Evolutionary conservation across 495 filamentous ascomycete species (phyloP).

Genomic region (Apiosordaria backusii): DNA sequence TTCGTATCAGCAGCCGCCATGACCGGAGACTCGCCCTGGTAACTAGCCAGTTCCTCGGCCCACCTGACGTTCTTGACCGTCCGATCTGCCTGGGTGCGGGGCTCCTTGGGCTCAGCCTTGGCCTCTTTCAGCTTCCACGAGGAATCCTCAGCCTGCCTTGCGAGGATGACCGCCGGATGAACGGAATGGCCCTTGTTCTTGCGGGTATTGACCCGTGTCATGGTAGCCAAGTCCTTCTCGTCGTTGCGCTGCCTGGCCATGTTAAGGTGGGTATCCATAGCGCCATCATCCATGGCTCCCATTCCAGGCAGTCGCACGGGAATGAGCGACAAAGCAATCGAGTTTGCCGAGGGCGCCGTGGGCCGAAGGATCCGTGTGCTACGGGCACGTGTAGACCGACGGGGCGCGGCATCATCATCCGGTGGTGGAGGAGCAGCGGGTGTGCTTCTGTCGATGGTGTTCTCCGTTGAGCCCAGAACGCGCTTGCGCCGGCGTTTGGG

Average conservation of each 20-base stretch:
- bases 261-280: conserved; percentile 16
- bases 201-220: conserved; percentile 51
- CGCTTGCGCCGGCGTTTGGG: conserved; percentile 33
- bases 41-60: conserved; percentile 31
- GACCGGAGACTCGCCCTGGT: conserved; percentile 20
- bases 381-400: conserved; percentile 31
- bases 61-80: conserved; percentile 29
- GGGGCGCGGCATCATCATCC: conserved; percentile 19
- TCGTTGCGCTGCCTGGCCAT: conserved; percentile 36
- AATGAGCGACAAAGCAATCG: conserved; percentile 31
- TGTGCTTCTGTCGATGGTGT: not conserved
- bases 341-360: conserved; percentile 32
- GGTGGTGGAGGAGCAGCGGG: not conserved
- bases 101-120: conserved; percentile 30
- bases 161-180: conserved; percentile 30
- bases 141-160: conserved; percentile 26
- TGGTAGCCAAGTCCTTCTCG: conserved; percentile 48
- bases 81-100: conserved; percentile 9
- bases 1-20: not conserved
- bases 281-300: conserved; percentile 24
- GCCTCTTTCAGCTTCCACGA: conserved; percentile 30
- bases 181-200: conserved; percentile 51
- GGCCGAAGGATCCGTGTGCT: conserved; percentile 28
- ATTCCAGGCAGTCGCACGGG: conserved; percentile 32
- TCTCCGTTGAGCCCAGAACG: conserved; percentile 9